A percentile compares a stretch with the other conserved stretches of the same genome.
Conservation (phyloP, 139 green algal species). For the Chlamydomonas schloesseri region DNA sequence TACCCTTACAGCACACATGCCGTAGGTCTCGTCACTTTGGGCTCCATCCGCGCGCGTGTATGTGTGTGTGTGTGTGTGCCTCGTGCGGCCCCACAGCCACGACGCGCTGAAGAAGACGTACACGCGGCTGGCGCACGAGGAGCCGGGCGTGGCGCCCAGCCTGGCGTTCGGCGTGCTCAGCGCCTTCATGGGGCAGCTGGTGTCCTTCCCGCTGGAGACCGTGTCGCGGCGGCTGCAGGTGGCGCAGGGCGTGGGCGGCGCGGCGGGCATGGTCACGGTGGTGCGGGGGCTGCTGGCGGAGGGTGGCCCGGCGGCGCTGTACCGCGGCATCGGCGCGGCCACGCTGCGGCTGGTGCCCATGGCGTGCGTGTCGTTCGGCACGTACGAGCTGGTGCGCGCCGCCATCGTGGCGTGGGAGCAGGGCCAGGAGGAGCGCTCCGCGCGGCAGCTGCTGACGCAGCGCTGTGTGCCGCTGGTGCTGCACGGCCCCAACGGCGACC, state of each 20-base stretch:
- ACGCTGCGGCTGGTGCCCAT: constrained; percentile 84
- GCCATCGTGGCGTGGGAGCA: constrained; percentile 58
- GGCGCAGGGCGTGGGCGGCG: neutral
- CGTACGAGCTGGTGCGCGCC: constrained; percentile 79
- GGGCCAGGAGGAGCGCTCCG: constrained; percentile 26
- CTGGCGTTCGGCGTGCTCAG: constrained; percentile 68
- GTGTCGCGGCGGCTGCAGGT: constrained; percentile 76
- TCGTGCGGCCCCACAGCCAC: constrained; percentile 51
- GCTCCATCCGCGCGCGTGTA: too few species aligned
- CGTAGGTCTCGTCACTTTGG: too few species aligned
- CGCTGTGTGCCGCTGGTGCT: constrained; percentile 39
- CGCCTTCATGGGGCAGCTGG: constrained; percentile 76
- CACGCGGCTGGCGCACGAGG: constrained; percentile 13
- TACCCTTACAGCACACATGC: too few species aligned
- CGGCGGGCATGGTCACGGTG: constrained; percentile 14
- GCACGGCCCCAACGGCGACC: constrained; percentile 1
- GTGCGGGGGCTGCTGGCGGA: constrained; percentile 51
- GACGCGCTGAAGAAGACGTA: constrained; percentile 82
- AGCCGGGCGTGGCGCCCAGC: constrained; percentile 63
- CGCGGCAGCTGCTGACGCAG: neutral
- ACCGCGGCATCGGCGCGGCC: constrained; percentile 76
- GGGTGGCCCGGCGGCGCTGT: constrained; percentile 58
- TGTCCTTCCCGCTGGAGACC: constrained; percentile 86
- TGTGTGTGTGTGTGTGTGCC: too few species aligned
- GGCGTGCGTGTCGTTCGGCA: constrained; percentile 83